phyloP scores from a whole-genome alignment of 306 rosid species.

The Cucumis sativus region DNA sequence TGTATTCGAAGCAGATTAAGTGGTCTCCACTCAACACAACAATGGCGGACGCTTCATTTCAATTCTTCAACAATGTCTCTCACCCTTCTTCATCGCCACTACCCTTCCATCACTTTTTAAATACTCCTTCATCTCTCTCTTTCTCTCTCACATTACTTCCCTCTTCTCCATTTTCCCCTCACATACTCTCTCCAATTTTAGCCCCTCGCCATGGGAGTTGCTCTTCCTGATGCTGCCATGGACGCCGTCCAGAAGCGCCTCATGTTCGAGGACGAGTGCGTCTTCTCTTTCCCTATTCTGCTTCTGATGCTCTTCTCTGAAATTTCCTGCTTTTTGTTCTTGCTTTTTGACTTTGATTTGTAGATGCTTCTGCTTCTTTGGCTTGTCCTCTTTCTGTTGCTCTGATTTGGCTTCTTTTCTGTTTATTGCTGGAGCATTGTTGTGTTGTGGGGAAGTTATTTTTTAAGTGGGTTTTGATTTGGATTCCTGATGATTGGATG shows the following conservation, averaged over 20 bases:
- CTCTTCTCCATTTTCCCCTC: not conserved
- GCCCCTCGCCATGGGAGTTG: constrained; percentile 47
- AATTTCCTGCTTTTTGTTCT: not conserved
- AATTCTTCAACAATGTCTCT: not conserved
- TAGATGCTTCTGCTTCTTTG: too few species aligned
- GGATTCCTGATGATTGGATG: not conserved
- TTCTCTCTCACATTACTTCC: not conserved
- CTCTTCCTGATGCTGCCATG: constrained; percentile 58
- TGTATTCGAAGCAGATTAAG: not conserved
- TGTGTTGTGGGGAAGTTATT: not conserved
- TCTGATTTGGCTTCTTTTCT: not conserved
- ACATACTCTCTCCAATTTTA: constrained; percentile 13
- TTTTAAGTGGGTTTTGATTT: not conserved
- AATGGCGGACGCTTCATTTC: constrained; percentile 1
- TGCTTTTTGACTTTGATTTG: not conserved
- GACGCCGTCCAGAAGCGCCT: constrained; percentile 98
- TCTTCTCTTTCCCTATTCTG: not conserved
- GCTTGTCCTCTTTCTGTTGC: not conserved
- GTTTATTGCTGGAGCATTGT: not conserved
- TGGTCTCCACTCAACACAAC: not conserved
- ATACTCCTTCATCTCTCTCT: not conserved
- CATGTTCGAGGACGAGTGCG: constrained; percentile 95
- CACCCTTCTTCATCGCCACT: not conserved
- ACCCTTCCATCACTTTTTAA: not conserved
- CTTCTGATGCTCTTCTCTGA: not conserved